Conservation (phyloP, 768 basidiomycete genomes). For the Tulasnella sp. region DNA sequence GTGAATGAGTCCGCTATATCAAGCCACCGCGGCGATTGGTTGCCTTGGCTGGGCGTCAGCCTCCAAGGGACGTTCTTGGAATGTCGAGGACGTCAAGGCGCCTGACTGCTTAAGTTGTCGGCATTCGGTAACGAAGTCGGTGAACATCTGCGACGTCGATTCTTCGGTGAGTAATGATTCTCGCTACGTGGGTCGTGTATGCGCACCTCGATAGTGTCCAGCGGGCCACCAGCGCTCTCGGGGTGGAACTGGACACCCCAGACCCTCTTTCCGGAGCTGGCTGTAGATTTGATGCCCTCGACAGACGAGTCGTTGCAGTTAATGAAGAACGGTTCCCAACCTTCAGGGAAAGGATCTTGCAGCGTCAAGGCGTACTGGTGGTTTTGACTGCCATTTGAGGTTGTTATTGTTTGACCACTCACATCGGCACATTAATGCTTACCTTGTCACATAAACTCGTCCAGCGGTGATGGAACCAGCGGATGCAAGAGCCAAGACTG, state of each 20-base stretch:
- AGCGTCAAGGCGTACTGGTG: constrained; percentile 96
- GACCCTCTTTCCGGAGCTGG: constrained; percentile 74
- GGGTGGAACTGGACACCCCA: constrained; percentile 99
- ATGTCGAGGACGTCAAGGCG: neutral
- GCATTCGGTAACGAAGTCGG: constrained; percentile 80
- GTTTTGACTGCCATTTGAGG: constrained; percentile 55
- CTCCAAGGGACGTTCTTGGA: constrained; percentile 10
- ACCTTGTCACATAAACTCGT: constrained; percentile 93
- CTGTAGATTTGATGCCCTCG: constrained; percentile 94
- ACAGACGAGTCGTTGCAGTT: constrained; percentile 99
- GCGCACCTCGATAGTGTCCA: constrained; percentile 91
- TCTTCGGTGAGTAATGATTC: constrained; percentile 1
- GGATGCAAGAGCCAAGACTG: constrained; percentile 88
- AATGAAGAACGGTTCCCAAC: constrained; percentile 99
- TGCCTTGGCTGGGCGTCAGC: neutral
- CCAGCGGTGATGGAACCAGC: constrained; percentile 90
- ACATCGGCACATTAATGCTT: constrained; percentile 21
- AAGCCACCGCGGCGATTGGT: constrained; percentile 3
- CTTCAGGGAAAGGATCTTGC: constrained; percentile 87
- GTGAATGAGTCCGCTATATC: too few relatives aligned
- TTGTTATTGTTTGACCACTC: neutral
- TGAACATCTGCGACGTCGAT: constrained; percentile 59
- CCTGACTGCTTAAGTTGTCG: constrained; percentile 29
- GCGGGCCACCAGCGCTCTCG: constrained; percentile 93
- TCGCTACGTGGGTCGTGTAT: neutral